Percentiles rank a stretch among this genome's conserved stretches.
These are phyloP conservation scores for Sideroxylon spinosum DNA, from an alignment of 179 eudicot genomes.

Conservation along the genomic window DNA sequence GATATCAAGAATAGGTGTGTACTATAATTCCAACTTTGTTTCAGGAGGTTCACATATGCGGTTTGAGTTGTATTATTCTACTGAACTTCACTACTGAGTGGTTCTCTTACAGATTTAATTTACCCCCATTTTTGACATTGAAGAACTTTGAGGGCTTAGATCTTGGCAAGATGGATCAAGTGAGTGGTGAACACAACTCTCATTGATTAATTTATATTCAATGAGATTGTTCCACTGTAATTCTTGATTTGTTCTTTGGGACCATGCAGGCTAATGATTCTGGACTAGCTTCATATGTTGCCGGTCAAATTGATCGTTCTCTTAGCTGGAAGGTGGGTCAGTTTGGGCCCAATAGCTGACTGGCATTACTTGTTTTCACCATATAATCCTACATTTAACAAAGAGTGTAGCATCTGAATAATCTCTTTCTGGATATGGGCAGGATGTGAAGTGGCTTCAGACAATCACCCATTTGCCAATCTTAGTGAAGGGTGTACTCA, in stretches of 20 bases:
- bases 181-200: conserved; percentile 29
- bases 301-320: conserved; percentile 80
- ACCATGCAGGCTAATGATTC: conserved; percentile 67
- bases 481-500: conserved; percentile 86
- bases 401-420: background rate
- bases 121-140: conserved; percentile 74
- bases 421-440: conserved; percentile 11
- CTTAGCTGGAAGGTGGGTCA: conserved; percentile 79
- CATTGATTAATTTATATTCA: background rate
- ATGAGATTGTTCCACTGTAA: background rate
- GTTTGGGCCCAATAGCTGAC: background rate
- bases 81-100: background rate
- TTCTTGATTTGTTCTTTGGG: conserved; percentile 9
- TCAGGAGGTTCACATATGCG: too few relatives aligned
- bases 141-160: conserved; percentile 92
- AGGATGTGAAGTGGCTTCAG: conserved; percentile 95
- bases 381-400: background rate
- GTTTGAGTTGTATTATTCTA: too few relatives aligned
- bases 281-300: conserved; percentile 80
- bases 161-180: conserved; percentile 72
- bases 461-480: conserved; percentile 79
- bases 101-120: conserved; percentile 50
- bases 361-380: background rate
- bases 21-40: conserved; percentile 2
- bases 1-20: conserved; percentile 94